A percentile compares a stretch with the other conserved stretches of the same genome.
These are phyloP conservation scores for Fusarium pilosicola DNA, from an alignment of 2,329 filamentous ascomycete genomes.

Conservation along the genomic window DNA sequence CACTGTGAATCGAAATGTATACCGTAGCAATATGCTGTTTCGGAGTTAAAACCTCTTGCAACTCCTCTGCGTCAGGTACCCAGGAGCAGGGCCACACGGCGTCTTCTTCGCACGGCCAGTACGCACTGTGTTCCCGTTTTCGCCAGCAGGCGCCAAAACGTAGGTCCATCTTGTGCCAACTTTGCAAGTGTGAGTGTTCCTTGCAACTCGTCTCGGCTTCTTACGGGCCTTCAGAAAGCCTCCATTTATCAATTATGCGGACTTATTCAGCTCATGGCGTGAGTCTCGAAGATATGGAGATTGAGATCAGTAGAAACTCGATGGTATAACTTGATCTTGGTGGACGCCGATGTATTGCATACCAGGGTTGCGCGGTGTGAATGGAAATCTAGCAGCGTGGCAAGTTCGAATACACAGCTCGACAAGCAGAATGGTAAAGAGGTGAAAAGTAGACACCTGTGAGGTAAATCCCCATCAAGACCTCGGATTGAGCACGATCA, in stretches of 20 bases:
- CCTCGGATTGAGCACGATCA: background rate
- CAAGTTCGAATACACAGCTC: background rate
- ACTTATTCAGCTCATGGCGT: background rate
- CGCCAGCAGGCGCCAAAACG: rapidly evolving
- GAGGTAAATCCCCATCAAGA: too few species aligned
- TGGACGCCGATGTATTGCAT: background rate
- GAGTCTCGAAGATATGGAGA: rapidly evolving
- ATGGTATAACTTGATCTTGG: too few species aligned
- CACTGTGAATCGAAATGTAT: background rate
- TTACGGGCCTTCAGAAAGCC: constrained; percentile 3
- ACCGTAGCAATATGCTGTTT: background rate
- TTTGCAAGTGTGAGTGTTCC: background rate
- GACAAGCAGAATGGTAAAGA: background rate
- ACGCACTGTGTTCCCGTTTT: background rate
- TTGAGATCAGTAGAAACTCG: background rate
- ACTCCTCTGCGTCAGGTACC: too few species aligned
- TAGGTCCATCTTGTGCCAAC: background rate
- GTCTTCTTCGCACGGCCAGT: background rate
- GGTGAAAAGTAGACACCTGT: background rate
- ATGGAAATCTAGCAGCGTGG: background rate
- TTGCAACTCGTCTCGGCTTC: background rate
- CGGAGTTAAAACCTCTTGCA: background rate
- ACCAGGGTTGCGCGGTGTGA: too few species aligned
- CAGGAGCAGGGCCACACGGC: rapidly evolving
- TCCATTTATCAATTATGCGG: background rate